Base-by-base conservation (phyloP, 2,329 filamentous ascomycete genomes). In the Knufia fluminis region DNA sequence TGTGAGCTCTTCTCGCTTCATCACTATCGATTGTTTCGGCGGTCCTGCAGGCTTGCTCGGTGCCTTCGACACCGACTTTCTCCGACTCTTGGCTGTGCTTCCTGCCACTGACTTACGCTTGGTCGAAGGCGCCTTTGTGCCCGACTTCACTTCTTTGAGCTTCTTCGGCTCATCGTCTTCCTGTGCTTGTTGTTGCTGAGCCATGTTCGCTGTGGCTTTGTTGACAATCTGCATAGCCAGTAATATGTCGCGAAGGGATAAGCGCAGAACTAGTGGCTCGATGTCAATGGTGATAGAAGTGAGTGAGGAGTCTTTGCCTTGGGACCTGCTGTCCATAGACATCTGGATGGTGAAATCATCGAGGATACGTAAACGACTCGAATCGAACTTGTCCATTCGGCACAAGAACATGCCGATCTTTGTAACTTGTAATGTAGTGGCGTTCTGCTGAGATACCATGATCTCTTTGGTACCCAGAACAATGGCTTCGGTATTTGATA, bases 361-460 rank as follows among this genome's bases (percentile, higher is more conserved):
- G 26, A 99, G 79, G 53, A 99, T 95, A 16, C 92, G 82, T 41
- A 98, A 75, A 32, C 88, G 81, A 35, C 84, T 90, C 2, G 86
- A 89, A 58, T 98, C 91, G 59, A 97, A 97, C 55, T 83, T 86
- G 66, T 99, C 94, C 92, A 99, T 98, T 10, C 92, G 85, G 63
- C 94, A 98, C 26, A 98, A 68, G 65, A 96, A 99, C 92, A 99
- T 98, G 59, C 92, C 92, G 47, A 97, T 79, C 62, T 97, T 83
- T 6, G 88, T 90, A 2, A 98, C 81, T 62, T 98, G 91, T 62
- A 99, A 77, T 1, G 92, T 96, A 58, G 94, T 77, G 7, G 91
- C 87, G 69, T 97, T 88, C 65, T 98, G 94, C 60, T 94, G 86
- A 1, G 91, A 94, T 9, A 97, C 76, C 1, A 97, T 75, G 10